Conservation (phyloP, 163 green algal genomes). For the Scenedesmus sp. region DNA sequence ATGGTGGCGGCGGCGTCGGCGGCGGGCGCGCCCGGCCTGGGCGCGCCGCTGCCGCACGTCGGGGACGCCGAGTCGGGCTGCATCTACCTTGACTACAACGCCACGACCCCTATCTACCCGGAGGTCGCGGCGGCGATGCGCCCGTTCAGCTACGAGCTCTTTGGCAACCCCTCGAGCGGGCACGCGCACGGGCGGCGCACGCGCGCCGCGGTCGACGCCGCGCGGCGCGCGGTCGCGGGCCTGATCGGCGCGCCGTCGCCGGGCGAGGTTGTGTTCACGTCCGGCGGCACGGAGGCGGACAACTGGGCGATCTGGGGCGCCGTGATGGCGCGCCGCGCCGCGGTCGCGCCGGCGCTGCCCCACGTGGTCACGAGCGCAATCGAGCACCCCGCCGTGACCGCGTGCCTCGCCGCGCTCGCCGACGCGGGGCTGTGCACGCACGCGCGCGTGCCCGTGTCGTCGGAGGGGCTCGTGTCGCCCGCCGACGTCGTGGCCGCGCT, state of each 20-base stretch:
- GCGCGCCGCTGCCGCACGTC: too few relatives aligned
- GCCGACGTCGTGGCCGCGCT: constrained; percentile 63
- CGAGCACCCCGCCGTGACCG: constrained; percentile 84
- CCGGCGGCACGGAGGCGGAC: constrained; percentile 86
- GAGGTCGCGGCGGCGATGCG: constrained; percentile 76
- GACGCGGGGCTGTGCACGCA: constrained; percentile 63
- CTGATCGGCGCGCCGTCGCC: constrained; percentile 61
- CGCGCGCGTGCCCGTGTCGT: constrained; percentile 66
- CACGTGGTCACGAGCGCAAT: constrained; percentile 80
- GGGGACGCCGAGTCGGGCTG: too few relatives aligned
- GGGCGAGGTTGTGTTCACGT: constrained; percentile 79
- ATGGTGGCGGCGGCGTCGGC: too few relatives aligned
- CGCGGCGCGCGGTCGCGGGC: constrained; percentile 58
- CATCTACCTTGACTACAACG: constrained; percentile 88
- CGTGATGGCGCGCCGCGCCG: constrained; percentile 41
- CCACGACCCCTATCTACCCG: constrained; percentile 77
- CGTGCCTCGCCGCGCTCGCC: constrained; percentile 46
- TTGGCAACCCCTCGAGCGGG: constrained; percentile 78
- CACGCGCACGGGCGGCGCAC: constrained; percentile 70
- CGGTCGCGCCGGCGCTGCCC: constrained; percentile 22
- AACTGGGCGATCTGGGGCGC: constrained; percentile 82
- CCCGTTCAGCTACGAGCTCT: constrained; percentile 67
- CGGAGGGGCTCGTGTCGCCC: constrained; percentile 67
- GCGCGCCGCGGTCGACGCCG: constrained; percentile 56
- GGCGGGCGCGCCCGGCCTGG: too few relatives aligned